A percentile compares a stretch with the other conserved stretches of the same genome.
phyloP scores from a whole-genome alignment of 495 filamentous ascomycete species.

The Penicillium odoratum region DNA sequence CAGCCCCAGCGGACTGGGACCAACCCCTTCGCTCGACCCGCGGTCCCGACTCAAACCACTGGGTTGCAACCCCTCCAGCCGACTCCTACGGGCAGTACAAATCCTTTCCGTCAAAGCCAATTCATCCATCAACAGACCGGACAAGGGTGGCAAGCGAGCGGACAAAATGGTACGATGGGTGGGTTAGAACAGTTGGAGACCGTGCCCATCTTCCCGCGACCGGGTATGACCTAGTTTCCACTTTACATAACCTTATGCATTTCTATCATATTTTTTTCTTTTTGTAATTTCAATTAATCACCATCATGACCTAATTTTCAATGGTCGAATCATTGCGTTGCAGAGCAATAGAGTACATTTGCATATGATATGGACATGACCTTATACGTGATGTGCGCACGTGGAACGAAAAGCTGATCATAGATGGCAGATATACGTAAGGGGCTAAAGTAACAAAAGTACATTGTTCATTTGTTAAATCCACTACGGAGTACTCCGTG shows the following conservation, averaged over 20 bases:
- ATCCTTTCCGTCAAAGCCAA: constrained; percentile 86
- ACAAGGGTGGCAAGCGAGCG: constrained; percentile 76
- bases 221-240: constrained; percentile 45
- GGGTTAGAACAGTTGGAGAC: constrained; percentile 79
- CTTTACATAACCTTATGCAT: not conserved
- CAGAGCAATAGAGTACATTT: not conserved
- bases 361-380: not conserved
- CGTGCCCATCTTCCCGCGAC: constrained; percentile 83
- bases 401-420: too few relatives aligned
- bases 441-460: too few relatives aligned
- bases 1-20: constrained; percentile 49
- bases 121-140: constrained; percentile 88
- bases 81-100: constrained; percentile 83
- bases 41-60: constrained; percentile 34
- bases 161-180: constrained; percentile 74
- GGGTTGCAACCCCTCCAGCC: constrained; percentile 57
- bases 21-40: constrained; percentile 53
- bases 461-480: too few relatives aligned
- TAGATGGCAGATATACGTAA: too few relatives aligned
- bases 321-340: not conserved
- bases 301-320: too few relatives aligned
- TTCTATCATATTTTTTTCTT: not conserved
- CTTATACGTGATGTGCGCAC: too few relatives aligned
- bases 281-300: constrained; percentile 3
- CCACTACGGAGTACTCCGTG: too few relatives aligned